Evolutionary conservation across 441 rosid species (phyloP), one percentile per base, ranked within the genome.

Genomic region (Populus hybrid): DNA sequence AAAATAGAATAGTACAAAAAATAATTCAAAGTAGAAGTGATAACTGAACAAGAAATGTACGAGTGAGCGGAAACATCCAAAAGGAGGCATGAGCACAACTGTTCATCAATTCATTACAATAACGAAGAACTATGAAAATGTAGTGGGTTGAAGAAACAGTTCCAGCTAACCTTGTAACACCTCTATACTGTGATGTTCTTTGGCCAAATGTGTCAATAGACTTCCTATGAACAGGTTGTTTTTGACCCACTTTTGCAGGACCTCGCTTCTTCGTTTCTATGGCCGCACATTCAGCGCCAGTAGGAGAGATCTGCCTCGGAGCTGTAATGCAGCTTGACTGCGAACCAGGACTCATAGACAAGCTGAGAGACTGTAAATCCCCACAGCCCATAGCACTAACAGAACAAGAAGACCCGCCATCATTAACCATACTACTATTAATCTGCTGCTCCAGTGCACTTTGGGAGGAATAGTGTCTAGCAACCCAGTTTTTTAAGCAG

Each of bases 171-270:
- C 99, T 92, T 45, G 98, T 95, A 70, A 95, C 99, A 33, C 99
- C 99, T 82, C 99, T 91, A 81, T 91, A 95, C 89, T 94, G 97
- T 7, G 99, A 95, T 28, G 99, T 95, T 87, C 98, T 89, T 81
- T 95, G 99, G 18, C 99, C 99, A 74, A 95, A 95, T 70, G 99
- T 94, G 79, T 95, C 99, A 45, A 92, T 90, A 64, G 99, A 91
- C 80, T 95, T 93, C 86, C 99, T 88, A 73, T 94, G 97, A 42
- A 92, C 92, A 76, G 97, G 88, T 78, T 90, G 92, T 82, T 89
- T 90, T 80, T 86, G 90, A 68, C 86, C 89, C 74, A 69, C 86
- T 71, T 86, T 91, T 26, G 83, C 84, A 23, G 82, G 75, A 20
- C 88, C 91, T 74, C 94, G 85, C 84, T 89, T 92, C 89, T 87